phyloP scores from a whole-genome alignment of 2,329 filamentous ascomycete species.

The Verticillium klebahnii region DNA sequence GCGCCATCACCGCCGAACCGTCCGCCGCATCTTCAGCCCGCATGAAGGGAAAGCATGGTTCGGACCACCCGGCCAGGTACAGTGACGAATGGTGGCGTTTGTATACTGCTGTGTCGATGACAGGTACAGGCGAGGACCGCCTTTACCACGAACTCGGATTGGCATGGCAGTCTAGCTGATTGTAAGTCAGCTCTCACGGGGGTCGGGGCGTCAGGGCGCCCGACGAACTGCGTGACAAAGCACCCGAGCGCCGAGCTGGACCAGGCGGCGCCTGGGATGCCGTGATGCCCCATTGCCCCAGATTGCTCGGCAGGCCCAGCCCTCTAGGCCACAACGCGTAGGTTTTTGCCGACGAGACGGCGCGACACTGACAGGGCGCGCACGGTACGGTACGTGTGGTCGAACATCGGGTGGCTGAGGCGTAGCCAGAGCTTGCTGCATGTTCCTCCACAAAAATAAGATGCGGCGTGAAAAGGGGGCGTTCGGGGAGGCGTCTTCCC shows the following conservation, averaged over 20 bases:
- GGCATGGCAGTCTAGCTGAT: not conserved
- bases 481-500: constrained; percentile 5
- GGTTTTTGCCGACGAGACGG: not conserved
- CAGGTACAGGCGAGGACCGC: not conserved
- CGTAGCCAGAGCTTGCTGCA: not conserved
- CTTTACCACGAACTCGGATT: not conserved
- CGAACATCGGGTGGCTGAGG: not conserved
- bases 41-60: not conserved
- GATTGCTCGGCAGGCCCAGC: not conserved
- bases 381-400: not conserved
- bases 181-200: not conserved
- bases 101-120: not conserved
- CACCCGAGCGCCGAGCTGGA: not conserved
- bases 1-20: not conserved
- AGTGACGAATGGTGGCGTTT: not conserved
- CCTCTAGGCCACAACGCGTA: not conserved
- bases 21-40: not conserved
- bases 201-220: no score
- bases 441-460: constrained; percentile 6
- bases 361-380: not conserved
- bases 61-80: not conserved
- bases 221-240: not conserved
- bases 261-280: not conserved
- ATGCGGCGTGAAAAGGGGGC: constrained; percentile 13
- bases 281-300: not conserved